Evolutionary conservation across 306 rosid genomes (phyloP).

Genomic region (Casuarina glauca): DNA sequence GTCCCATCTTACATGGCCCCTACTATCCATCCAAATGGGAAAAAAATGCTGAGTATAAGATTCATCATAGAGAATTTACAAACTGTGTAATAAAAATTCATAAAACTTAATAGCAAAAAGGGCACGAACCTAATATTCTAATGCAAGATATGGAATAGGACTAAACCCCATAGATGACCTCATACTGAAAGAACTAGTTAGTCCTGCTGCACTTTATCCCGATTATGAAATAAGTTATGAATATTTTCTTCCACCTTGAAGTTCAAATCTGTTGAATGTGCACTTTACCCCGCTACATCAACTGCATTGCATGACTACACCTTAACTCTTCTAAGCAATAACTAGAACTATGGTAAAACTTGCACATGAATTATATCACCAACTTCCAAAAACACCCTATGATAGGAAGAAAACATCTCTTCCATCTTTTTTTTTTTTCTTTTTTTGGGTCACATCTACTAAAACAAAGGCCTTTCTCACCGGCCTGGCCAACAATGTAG

Average conservation of each 20-base stretch:
- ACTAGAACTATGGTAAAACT: background rate
- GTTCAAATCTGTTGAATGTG: background rate
- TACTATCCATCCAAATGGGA: conserved; percentile 29
- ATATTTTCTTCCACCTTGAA: conserved; percentile 7
- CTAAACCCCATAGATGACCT: background rate
- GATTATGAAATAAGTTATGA: background rate
- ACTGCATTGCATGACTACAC: background rate
- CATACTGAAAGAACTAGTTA: background rate
- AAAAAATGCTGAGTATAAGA: conserved; percentile 17
- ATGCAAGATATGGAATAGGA: background rate
- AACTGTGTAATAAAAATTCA: conserved; percentile 1
- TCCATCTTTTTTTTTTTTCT: background rate
- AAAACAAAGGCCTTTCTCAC: background rate
- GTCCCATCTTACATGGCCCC: conserved; percentile 88
- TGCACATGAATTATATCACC: background rate
- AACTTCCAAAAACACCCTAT: background rate
- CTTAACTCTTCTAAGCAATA: background rate
- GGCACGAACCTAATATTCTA: background rate
- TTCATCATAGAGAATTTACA: conserved; percentile 3
- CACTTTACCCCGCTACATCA: background rate
- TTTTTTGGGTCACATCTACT: background rate
- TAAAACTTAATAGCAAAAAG: background rate
- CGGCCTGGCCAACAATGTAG: background rate
- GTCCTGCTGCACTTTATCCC: background rate
- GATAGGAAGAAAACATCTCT: background rate